Base-by-base conservation (phyloP, 2,329 filamentous ascomycete species). In the Fusarium ramigenum region DNA sequence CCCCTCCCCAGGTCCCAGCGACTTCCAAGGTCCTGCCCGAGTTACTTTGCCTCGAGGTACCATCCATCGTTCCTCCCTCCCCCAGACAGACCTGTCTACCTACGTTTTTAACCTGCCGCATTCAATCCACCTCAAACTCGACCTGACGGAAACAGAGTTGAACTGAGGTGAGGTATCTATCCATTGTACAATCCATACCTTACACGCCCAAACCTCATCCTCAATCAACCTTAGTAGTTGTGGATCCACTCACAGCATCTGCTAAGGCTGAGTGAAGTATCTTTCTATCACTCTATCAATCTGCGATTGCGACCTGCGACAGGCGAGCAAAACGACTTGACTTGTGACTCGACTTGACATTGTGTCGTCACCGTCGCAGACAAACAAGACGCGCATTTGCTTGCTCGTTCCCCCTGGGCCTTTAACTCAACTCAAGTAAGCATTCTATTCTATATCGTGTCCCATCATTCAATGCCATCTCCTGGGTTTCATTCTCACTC, bases 31-130 rank as follows among this genome's bases (percentile, higher is more conserved):
- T 79, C 70, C 73, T 78, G 70, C 64, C 75, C 74, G 78, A 84
- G 81, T 81, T 84, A 84, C 83, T 82, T 85, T 78, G 73, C 75
- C 75, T 77, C 66, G 76, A 84, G 78, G 83, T 85, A 84, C 83
- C 79, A 52, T 75, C 70, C 73, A 66, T 75, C 77, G 72, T 72
- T 71, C 68, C 69, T 73, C 70, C 76, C 67, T 77, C 78, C 66
- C 66, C 72, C 72, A 75, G 76, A 67, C 66, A 30, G 23, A 53
- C 49, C 32, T 53, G 32, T 36, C 32, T 52, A 34, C 47, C 30
- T 52, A 34, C 30, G 47, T 34, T 53, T 39, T 28, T 32, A n/a
- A 62, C 73, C 64, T 69, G 56, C 68, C 32, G 21, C 36, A 49
- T 49, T 34, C 70, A 74, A 66, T 72, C 69, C 70, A 72, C 68